Base-by-base conservation (phyloP, 2,329 filamentous ascomycete species). In the Ceratocystis colombiana region DNA sequence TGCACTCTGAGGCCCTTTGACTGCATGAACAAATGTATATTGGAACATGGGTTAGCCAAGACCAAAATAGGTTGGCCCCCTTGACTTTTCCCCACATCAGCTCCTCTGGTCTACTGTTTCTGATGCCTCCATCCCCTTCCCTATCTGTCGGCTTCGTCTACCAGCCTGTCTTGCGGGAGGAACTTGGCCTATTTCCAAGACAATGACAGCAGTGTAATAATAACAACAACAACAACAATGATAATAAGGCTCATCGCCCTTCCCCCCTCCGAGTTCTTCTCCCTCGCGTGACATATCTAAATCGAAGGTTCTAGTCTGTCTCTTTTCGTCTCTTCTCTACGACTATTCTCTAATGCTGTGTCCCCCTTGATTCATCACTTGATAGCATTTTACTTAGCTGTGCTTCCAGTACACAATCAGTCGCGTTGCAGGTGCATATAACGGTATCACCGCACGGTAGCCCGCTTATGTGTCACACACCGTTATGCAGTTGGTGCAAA, bases 1-100 rank as follows among this genome's bases (percentile, higher is more conserved):
- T 59, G 55, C 55, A 37, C 55, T 59, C 28, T 59, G 55, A 59
- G 55, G 55, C 55, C 55, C 33, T 59, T 41, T 41, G 37, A 41
- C 10, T 41, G 37, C 37, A 41, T 41, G 37, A 41, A 41, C 37
- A 41, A 41, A 41, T 41, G 37, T 41, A 41, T 15, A 41, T 41
- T 41, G 37, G 37, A 12, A 41, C 37, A 41, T 41, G 37, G 37
- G 37, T 41, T 41, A 41, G 37, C 37, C 37, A 41, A 41, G 37
- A 41, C 12, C 37, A 41, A 41, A 41, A 25, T n/a, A n/a, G n/a
- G n/a, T 17, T 53, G 48, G 48, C 17, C 17, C 48, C 25, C 17
- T 30, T 30, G 6, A 17, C 55, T 59, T 53, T 53, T 53, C 48
- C 22, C 22, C 48, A 53, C 48, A 53, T 25, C 48, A 20, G 4